A percentile compares a stretch with the other conserved stretches of the same genome.
Conservation (phyloP, 306 rosid species). For the Quercus gilva region DNA sequence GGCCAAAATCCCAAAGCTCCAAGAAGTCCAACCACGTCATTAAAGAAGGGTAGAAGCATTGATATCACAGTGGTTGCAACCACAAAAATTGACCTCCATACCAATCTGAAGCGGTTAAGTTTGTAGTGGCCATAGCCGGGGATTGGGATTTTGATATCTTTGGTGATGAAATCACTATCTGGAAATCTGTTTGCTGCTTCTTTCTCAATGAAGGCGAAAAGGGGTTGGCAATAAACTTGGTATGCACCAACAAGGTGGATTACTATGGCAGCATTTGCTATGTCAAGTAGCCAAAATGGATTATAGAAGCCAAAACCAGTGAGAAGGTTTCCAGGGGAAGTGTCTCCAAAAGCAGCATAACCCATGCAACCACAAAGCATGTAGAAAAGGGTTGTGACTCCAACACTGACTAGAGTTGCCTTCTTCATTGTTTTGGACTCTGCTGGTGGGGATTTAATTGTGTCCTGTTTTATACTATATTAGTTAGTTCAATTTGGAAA, state of each 20-base stretch:
- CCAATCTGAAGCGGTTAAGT: conserved; percentile 57
- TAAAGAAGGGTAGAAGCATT: conserved; percentile 76
- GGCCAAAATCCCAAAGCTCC: conserved; percentile 92
- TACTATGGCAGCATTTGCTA: conserved; percentile 76
- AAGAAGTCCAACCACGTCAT: conserved; percentile 64
- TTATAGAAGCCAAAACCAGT: conserved; percentile 75
- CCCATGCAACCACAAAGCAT: conserved; percentile 85
- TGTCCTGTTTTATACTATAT: conserved; percentile 45
- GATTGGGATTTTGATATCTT: conserved; percentile 34
- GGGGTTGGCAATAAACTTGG: conserved; percentile 78
- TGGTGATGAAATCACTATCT: conserved; percentile 41
- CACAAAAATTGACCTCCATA: conserved; percentile 70
- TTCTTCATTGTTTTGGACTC: conserved; percentile 72
- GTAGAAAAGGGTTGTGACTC: conserved; percentile 65
- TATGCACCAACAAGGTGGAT: conserved; percentile 82
- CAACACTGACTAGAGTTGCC: conserved; percentile 51
- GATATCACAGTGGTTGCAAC: conserved; percentile 47
- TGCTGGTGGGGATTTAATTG: conserved; percentile 67
- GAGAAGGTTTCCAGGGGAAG: conserved; percentile 71
- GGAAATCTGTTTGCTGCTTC: conserved; percentile 33
- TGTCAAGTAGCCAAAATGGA: conserved; percentile 78
- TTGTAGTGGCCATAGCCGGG: conserved; percentile 27
- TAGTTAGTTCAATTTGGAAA: background rate
- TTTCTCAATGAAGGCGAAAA: conserved; percentile 65
- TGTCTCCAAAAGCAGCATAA: conserved; percentile 71